A percentile compares a stretch with the other conserved stretches of the same genome.
Conservation (phyloP, 257 asterid genomes). For the Solanum infundibuliforme region DNA sequence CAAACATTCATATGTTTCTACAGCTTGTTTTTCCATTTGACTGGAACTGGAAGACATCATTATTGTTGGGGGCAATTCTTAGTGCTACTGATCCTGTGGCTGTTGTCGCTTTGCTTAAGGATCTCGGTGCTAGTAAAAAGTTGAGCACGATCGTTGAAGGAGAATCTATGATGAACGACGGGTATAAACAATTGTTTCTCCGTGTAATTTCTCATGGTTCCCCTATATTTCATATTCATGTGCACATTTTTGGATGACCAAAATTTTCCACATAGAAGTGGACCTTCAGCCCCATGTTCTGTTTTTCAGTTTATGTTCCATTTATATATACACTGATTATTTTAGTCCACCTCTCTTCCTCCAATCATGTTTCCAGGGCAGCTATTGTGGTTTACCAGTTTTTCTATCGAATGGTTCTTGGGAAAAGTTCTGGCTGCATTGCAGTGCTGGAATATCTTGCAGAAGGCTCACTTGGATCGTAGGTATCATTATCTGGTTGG, state of each 20-base stretch:
- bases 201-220: not conserved
- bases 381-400: conserved; percentile 11
- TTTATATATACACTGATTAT: not conserved
- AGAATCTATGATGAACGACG: conserved; percentile 7
- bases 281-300: not conserved
- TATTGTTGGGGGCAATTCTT: conserved; percentile 5
- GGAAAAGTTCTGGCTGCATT: not conserved
- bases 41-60: conserved; percentile 8
- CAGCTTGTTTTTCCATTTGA: conserved; percentile 6
- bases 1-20: not conserved
- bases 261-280: not conserved
- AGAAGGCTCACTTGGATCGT: conserved; percentile 9
- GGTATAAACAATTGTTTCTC: not conserved
- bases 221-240: not conserved
- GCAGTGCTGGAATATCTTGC: conserved; percentile 1
- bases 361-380: not conserved
- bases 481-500: not conserved
- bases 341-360: not conserved
- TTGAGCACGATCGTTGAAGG: conserved; percentile 5
- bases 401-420: conserved; percentile 8
- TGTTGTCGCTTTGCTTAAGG: conserved; percentile 5
- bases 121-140: conserved; percentile 5
- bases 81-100: conserved; percentile 15
- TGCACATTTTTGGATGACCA: not conserved
- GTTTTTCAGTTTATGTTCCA: not conserved